Percentiles rank a stretch among this genome's conserved stretches.
Conservation (phyloP, 768 basidiomycete genomes). For the Phaeotremella fagi region DNA sequence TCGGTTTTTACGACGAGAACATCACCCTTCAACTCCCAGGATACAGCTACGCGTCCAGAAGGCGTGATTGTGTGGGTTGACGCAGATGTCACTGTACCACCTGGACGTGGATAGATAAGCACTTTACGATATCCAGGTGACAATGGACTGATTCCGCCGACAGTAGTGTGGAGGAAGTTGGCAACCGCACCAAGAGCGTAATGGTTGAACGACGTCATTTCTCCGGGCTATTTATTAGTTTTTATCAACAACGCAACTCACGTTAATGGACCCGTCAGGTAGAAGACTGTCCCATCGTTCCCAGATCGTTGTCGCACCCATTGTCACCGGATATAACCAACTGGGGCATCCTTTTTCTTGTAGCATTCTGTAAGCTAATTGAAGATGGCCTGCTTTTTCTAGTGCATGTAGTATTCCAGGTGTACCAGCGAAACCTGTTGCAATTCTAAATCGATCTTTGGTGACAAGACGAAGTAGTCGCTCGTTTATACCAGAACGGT, state of each 20-base stretch:
- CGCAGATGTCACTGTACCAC: slow-evolving; percentile 35
- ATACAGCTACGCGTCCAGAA: slow-evolving; percentile 16
- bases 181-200: slow-evolving; percentile 40
- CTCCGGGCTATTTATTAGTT: slow-evolving; percentile 30
- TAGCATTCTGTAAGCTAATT: slow-evolving; percentile 41
- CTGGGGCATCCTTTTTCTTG: slow-evolving; percentile 31
- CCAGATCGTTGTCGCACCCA: slow-evolving; percentile 39
- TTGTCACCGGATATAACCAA: slow-evolving; percentile 29
- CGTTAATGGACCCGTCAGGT: slow-evolving; percentile 39
- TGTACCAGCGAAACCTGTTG: slow-evolving; percentile 46
- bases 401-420: slow-evolving; percentile 37
- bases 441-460: slow-evolving; percentile 13
- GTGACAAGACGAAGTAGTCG: slow-evolving; percentile 12
- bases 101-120: slow-evolving; percentile 30
- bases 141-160: slow-evolving; percentile 31
- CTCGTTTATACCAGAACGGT: slow-evolving; percentile 2
- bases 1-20: slow-evolving; percentile 13
- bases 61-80: slow-evolving; percentile 14
- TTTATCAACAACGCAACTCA: no score
- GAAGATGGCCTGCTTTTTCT: slow-evolving; percentile 18
- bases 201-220: slow-evolving; percentile 45
- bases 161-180: slow-evolving; percentile 25
- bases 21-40: slow-evolving; percentile 20
- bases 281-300: slow-evolving; percentile 42
- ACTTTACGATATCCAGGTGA: slow-evolving; percentile 32